Percentiles rank a stretch among this genome's conserved stretches.
phyloP scores from a whole-genome alignment of 2,329 filamentous ascomycete species.

The Beauveria medogensis region DNA sequence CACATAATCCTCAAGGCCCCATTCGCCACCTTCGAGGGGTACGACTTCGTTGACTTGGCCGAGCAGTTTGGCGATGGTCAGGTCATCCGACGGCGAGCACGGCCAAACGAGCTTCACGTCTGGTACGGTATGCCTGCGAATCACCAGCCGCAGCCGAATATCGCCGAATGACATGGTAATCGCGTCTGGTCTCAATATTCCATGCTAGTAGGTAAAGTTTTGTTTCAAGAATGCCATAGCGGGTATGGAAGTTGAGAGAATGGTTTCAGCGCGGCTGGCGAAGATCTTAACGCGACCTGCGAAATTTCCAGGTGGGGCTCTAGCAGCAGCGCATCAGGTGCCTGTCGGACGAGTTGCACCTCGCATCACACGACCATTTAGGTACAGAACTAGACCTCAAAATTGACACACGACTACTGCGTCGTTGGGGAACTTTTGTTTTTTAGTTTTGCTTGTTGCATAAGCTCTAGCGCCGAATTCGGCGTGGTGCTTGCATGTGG shows the following conservation, averaged over 20 bases:
- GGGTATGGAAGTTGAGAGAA: not conserved
- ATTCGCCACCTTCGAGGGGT: slow-evolving; percentile 71
- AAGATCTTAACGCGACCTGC: not conserved
- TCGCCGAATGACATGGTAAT: slow-evolving; percentile 23
- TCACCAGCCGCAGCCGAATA: slow-evolving; percentile 64
- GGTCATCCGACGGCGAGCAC: slow-evolving; percentile 45
- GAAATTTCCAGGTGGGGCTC: slow-evolving; percentile 11
- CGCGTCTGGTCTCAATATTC: not conserved
- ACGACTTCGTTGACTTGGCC: slow-evolving; percentile 71
- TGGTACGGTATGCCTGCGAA: slow-evolving; percentile 67
- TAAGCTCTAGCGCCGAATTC: not conserved
- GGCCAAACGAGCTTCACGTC: slow-evolving; percentile 66
- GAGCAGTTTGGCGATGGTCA: slow-evolving; percentile 69
- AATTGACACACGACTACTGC: not conserved
- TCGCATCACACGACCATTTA: not conserved
- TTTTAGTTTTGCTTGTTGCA: not conserved
- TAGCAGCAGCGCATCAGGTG: slow-evolving; percentile 2
- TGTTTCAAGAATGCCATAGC: not conserved
- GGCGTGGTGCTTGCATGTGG: not conserved
- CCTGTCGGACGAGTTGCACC: not conserved
- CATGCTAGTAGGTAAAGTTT: not conserved
- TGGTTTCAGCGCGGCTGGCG: not conserved
- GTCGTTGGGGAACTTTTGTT: too few species aligned
- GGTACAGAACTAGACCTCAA: not conserved
- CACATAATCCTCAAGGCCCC: slow-evolving; percentile 84